Evolutionary conservation across 2,329 filamentous ascomycete species (phyloP), one percentile per base, ranked within the genome.

Genomic region (Leptographium galeiforme): DNA sequence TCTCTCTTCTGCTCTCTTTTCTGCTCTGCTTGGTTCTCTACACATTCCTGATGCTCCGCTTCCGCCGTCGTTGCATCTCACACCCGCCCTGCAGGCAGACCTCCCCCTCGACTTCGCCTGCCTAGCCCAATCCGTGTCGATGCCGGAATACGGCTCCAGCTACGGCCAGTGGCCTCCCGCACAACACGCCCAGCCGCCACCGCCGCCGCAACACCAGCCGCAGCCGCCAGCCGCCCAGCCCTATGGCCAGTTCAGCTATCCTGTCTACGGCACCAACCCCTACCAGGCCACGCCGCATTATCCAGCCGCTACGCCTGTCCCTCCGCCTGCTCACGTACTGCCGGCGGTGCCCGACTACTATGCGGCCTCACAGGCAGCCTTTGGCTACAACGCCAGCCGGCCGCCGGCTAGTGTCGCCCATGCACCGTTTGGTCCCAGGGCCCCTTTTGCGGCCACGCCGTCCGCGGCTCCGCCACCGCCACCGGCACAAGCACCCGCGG

Each of bases 111-210:
- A 33, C 16, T 30, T 25, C 13, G 18, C 40, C 12, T 25, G 11
- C 5, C 30, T 2, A 12, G n/a, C 40, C 41, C 34, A 14, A 25
- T 30, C 33, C 33, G 25, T 5, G 3, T 25, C 16, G 8, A 74
- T 73, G 69, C 65, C 70, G 41, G 67, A 70, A 48, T 68, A 68
- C 55, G 64, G 66, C 16, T 68, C 68, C 50, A 61, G 63, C 48
- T 66, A 70, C 54, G 60, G 58, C 52, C 57, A 58, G 41, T 61
- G 59, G 60, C 58, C 54, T 4, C 53, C 57, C 16, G 49, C 25
- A 13, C 52, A 52, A 25, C 52, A 36, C 25, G 25, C 51, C 18
- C 51, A 50, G 18, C 55, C 25, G 2, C 53, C 34, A 3, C 43
- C 48, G 43, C 43, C 48, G 13, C 38, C 40, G 32, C 52, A 16